A percentile compares a stretch with the other conserved stretches of the same genome.
These are phyloP conservation scores for Leccinum rimulosum DNA, from an alignment of 768 basidiomycete species.

Conservation along the genomic window DNA sequence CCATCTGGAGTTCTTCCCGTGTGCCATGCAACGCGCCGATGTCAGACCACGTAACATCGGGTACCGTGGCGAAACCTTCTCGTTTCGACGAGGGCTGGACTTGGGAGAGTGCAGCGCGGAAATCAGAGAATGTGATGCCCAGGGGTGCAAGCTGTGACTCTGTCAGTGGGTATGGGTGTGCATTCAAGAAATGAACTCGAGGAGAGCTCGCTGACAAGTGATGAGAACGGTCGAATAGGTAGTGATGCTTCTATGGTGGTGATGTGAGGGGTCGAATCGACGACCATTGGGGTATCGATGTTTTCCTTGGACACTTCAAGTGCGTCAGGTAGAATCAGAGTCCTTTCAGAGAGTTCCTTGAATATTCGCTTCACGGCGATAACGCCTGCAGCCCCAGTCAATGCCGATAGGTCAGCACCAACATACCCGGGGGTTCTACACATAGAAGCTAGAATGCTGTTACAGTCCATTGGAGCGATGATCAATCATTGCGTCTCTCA, in stretches of 20 bases:
- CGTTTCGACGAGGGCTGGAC: constrained; percentile 96
- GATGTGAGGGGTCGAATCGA: constrained; percentile 31
- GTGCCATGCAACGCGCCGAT: constrained; percentile 87
- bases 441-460: constrained; percentile 36
- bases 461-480: constrained; percentile 8
- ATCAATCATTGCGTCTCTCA: constrained; percentile 21
- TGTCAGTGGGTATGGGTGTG: constrained; percentile 81
- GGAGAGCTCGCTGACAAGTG: constrained; percentile 41
- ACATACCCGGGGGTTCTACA: constrained; percentile 83
- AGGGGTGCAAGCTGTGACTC: constrained; percentile 76
- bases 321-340: constrained; percentile 51
- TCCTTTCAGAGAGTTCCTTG: constrained; percentile 67
- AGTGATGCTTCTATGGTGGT: constrained; percentile 18
- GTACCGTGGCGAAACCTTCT: constrained; percentile 97
- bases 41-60: constrained; percentile 93
- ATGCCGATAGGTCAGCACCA: constrained; percentile 87
- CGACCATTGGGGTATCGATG: constrained; percentile 35
- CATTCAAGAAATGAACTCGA: constrained; percentile 80
- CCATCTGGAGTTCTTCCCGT: constrained; percentile 94
- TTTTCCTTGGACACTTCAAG: constrained; percentile 14
- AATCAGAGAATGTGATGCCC: constrained; percentile 79
- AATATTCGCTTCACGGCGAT: constrained; percentile 97
- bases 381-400: constrained; percentile 92
- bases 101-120: constrained; percentile 74
- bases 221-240: constrained; percentile 32